Conservation (phyloP, 2,329 filamentous ascomycete genomes). For the Orbilia javanica region DNA sequence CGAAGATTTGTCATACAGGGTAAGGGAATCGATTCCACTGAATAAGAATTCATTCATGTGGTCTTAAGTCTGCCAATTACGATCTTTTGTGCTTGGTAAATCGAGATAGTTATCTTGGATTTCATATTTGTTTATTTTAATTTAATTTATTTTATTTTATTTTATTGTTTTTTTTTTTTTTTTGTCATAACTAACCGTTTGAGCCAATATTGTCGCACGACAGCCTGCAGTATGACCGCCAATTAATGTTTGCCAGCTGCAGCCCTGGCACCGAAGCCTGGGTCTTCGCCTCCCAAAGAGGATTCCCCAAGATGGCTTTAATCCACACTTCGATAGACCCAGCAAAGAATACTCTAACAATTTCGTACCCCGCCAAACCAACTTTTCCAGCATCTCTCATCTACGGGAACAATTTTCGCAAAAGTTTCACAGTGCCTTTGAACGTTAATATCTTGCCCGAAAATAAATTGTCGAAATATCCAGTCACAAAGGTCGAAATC, state of each 20-base stretch:
- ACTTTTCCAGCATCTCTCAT: conserved; percentile 47
- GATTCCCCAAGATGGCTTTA: conserved; percentile 78
- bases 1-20: conserved; percentile 70
- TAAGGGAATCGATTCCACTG: conserved; percentile 17
- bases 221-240: conserved; percentile 78
- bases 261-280: conserved; percentile 69
- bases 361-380: conserved; percentile 59
- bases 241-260: conserved; percentile 79
- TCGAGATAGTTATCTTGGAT: neutral
- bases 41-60: neutral
- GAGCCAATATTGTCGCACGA: conserved; percentile 30
- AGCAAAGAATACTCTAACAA: conserved; percentile 46
- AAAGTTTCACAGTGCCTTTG: conserved; percentile 76
- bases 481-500: conserved; percentile 73
- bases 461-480: conserved; percentile 73
- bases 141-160: too few species aligned
- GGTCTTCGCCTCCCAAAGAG: conserved; percentile 78
- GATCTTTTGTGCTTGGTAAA: neutral
- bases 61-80: too few species aligned
- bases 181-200: conserved; percentile 9
- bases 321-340: conserved; percentile 72
- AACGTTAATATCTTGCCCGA: conserved; percentile 68
- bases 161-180: neutral
- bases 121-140: too few species aligned
- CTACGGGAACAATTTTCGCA: conserved; percentile 68